These are phyloP conservation scores for Picocystis salinarum DNA, from an alignment of 139 green algal genomes.

Conservation along the genomic window DNA sequence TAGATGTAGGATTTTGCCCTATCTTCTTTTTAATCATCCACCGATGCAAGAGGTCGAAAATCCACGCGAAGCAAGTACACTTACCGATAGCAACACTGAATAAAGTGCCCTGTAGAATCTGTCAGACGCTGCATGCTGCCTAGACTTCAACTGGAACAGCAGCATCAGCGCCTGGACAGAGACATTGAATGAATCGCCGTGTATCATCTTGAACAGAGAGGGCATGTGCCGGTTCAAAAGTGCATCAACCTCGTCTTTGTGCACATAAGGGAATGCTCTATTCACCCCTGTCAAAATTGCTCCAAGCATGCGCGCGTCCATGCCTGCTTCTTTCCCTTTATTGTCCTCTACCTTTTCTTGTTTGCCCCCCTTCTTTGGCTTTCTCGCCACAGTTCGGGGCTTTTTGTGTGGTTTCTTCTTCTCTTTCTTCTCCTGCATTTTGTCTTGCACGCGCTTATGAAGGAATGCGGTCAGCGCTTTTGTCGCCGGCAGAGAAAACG, in stretches of 20 bases:
- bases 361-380: neutral
- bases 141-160: conserved; percentile 62
- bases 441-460: no score
- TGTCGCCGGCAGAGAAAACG: no score
- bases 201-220: conserved; percentile 70
- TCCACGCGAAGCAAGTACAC: conserved; percentile 11
- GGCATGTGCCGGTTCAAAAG: conserved; percentile 45
- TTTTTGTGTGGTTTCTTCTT: neutral
- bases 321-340: conserved; percentile 7
- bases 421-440: neutral
- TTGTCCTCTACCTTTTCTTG: conserved; percentile 4
- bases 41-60: no score
- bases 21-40: no score
- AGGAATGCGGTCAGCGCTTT: no score
- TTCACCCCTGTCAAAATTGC: conserved; percentile 71
- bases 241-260: conserved; percentile 24
- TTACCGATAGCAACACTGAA: conserved; percentile 32
- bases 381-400: conserved; percentile 1
- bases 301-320: conserved; percentile 49
- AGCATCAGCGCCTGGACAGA: conserved; percentile 74
- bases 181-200: conserved; percentile 59
- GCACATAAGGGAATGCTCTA: conserved; percentile 80
- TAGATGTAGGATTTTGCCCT: no score
- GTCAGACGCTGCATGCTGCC: conserved; percentile 37
- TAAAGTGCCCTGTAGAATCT: conserved; percentile 85